Conservation (phyloP, 2,329 filamentous ascomycete genomes). For the Myriangium duriaei region DNA sequence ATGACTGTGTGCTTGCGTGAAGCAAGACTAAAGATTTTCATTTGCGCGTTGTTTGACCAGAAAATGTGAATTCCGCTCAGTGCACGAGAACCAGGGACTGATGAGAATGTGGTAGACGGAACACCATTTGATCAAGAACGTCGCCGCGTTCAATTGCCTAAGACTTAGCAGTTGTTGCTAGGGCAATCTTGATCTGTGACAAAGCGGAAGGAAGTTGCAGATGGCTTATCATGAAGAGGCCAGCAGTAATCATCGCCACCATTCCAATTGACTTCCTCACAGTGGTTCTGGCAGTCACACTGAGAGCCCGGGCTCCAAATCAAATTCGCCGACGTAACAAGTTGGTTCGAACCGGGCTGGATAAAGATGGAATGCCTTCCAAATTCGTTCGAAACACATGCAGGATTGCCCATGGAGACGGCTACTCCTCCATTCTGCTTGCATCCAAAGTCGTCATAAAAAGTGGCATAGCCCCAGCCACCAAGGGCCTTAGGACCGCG, state of each 20-base stretch:
- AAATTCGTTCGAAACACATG: conserved; percentile 1
- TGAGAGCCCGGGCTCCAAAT: neutral
- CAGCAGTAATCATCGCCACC: neutral
- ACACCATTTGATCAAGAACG: too few relatives aligned
- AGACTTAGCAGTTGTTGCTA: neutral
- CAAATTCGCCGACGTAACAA: neutral
- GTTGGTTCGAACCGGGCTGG: neutral
- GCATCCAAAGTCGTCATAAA: conserved; percentile 2
- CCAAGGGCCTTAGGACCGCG: neutral
- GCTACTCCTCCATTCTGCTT: neutral
- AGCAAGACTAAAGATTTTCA: too few relatives aligned
- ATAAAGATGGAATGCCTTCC: neutral
- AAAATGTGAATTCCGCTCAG: too few relatives aligned
- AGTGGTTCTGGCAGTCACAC: neutral
- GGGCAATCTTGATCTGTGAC: neutral
- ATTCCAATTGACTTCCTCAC: neutral
- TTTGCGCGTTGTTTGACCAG: too few relatives aligned
- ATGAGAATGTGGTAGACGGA: too few relatives aligned
- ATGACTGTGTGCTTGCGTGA: too few relatives aligned
- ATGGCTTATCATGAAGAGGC: neutral
- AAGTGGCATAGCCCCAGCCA: conserved; percentile 3
- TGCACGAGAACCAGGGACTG: too few relatives aligned
- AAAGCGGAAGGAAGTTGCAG: neutral
- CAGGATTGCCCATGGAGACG: conserved; percentile 1
- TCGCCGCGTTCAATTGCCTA: too few relatives aligned